Percentiles rank a stretch among this genome's conserved stretches.
phyloP scores from a whole-genome alignment of 345 rosid genomes.

The Kernera saxatilis region DNA sequence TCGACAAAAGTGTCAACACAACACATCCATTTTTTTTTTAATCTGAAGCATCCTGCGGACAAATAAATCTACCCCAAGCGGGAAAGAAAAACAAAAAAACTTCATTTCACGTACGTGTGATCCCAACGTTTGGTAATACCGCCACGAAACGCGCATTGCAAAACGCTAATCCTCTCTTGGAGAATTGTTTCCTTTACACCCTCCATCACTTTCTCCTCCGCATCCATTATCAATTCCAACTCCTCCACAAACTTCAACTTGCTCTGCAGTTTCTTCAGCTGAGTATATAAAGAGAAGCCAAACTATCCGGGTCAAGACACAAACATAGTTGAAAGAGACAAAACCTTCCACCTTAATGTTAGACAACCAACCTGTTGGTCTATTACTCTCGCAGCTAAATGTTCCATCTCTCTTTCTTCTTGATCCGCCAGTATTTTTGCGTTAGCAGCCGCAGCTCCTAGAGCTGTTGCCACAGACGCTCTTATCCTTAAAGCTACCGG shows the following conservation, averaged over 20 bases:
- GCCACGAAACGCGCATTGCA: slow-evolving; percentile 38
- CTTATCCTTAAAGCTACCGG: slow-evolving; percentile 63
- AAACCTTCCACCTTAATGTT: neutral
- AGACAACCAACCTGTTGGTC: slow-evolving; percentile 66
- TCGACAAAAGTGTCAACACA: neutral
- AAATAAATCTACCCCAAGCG: neutral
- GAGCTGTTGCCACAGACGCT: slow-evolving; percentile 69
- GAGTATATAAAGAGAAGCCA: too few relatives aligned
- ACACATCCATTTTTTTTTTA: neutral
- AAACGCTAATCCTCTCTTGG: slow-evolving; percentile 41
- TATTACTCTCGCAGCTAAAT: slow-evolving; percentile 49
- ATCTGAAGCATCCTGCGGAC: neutral
- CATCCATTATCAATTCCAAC: slow-evolving; percentile 72
- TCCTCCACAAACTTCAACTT: slow-evolving; percentile 64
- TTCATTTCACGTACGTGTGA: slow-evolving; percentile 34
- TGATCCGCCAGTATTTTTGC: slow-evolving; percentile 82
- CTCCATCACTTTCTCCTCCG: slow-evolving; percentile 53
- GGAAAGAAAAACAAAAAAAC: neutral
- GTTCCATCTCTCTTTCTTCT: slow-evolving; percentile 76
- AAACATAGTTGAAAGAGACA: neutral
- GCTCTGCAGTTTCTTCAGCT: slow-evolving; percentile 71
- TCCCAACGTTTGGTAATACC: slow-evolving; percentile 63
- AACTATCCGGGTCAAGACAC: neutral
- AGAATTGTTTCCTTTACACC: slow-evolving; percentile 41
- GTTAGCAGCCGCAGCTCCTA: slow-evolving; percentile 76